A percentile compares a stretch with the other conserved stretches of the same genome.
These are phyloP conservation scores for Trichoderma afroharzianum DNA, from an alignment of 2,329 filamentous ascomycete species.

Conservation along the genomic window DNA sequence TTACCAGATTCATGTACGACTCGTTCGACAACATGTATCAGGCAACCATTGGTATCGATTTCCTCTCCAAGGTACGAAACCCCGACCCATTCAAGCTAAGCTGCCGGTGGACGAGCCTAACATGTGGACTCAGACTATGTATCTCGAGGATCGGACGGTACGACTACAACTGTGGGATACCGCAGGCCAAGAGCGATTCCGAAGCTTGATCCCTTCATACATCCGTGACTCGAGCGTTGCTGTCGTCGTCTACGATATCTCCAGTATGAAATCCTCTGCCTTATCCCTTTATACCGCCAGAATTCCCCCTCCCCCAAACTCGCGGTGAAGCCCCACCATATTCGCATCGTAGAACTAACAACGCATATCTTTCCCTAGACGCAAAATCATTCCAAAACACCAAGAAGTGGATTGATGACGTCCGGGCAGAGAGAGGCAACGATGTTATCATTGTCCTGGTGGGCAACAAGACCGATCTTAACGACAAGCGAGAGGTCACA, in stretches of 20 bases:
- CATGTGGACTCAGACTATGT: conserved; percentile 71
- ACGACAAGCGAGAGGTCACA: conserved; percentile 96
- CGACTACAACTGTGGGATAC: conserved; percentile 98
- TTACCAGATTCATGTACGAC: conserved; percentile 99
- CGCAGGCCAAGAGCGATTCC: conserved; percentile 94
- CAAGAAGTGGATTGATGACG: conserved; percentile 98
- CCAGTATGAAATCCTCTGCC: conserved; percentile 51
- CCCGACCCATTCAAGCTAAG: neutral
- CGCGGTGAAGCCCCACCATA: conserved; percentile 17
- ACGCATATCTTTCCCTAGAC: conserved; percentile 45
- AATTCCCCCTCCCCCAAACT: conserved; percentile 5
- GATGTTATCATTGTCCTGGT: conserved; percentile 99
- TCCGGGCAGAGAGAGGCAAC: conserved; percentile 91
- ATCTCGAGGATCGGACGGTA: conserved; percentile 96
- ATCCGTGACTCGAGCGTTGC: conserved; percentile 97
- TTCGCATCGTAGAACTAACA: conserved; percentile 21
- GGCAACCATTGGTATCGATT: conserved; percentile 98
- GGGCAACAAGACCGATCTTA: conserved; percentile 98
- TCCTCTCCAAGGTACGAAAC: conserved; percentile 83
- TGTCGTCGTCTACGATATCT: conserved; percentile 98
- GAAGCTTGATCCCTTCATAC: conserved; percentile 95
- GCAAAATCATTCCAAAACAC: conserved; percentile 98
- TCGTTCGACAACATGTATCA: conserved; percentile 99
- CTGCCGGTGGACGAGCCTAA: neutral
- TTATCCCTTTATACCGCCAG: conserved; percentile 7